These are phyloP conservation scores for Phytophthora colocasiae DNA, from an alignment of 352 stramenopile genomes.

Conservation along the genomic window DNA sequence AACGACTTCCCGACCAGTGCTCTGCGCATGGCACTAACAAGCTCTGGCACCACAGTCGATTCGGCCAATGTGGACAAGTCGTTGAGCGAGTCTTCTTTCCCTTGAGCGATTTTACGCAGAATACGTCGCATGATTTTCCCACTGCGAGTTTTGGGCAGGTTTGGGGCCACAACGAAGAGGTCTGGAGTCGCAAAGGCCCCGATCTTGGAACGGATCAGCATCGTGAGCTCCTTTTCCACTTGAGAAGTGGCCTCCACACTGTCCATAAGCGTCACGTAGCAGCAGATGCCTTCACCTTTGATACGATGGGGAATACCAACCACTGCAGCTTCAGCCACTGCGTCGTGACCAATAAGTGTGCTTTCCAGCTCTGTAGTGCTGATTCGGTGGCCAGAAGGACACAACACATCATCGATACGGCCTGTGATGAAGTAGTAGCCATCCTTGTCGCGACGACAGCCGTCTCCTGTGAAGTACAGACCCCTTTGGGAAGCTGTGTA, in stretches of 20 bases:
- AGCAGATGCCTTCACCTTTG: background rate
- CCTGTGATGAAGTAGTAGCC: background rate
- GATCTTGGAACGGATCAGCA: constrained; percentile 15
- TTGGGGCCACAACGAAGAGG: constrained; percentile 10
- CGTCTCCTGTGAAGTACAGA: background rate
- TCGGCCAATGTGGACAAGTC: constrained; percentile 88
- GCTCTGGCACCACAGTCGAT: background rate
- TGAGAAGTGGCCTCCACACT: constrained; percentile 37
- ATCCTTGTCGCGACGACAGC: background rate
- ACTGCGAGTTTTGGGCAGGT: constrained; percentile 15
- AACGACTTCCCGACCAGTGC: background rate
- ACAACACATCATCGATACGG: background rate
- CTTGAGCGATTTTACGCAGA: constrained; percentile 30
- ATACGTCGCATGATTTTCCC: constrained; percentile 22
- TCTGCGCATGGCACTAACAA: background rate
- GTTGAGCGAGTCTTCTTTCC: constrained; percentile 93
- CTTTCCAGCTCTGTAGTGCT: constrained; percentile 1
- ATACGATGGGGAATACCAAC: background rate
- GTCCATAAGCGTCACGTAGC: background rate
- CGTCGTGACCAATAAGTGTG: background rate
- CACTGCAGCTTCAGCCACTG: background rate
- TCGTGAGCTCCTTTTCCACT: constrained; percentile 58
- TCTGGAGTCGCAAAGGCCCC: constrained; percentile 14
- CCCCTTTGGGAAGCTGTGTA: background rate
- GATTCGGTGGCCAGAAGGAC: background rate